Evolutionary conservation across 768 basidiomycete species (phyloP).

Genomic region (Chalciporus piperatus): DNA sequence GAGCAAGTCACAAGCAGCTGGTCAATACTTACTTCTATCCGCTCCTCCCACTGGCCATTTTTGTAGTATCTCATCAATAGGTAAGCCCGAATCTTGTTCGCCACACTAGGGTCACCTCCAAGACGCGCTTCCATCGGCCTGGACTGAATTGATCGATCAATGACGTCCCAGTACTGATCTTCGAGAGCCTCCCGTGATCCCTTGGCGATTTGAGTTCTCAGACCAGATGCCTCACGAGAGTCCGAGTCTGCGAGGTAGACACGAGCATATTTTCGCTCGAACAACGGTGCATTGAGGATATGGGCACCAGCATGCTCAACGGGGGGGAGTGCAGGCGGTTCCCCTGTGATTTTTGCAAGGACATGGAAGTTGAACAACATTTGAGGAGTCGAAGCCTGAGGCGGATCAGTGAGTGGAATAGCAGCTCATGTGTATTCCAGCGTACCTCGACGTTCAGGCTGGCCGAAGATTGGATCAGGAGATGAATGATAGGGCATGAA

Average conservation of each 20-base stretch:
- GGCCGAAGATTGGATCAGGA: constrained; percentile 64
- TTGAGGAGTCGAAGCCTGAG: constrained; percentile 51
- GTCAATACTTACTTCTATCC: constrained; percentile 69
- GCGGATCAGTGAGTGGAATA: constrained; percentile 2
- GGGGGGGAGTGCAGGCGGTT: constrained; percentile 73
- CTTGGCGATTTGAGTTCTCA: constrained; percentile 71
- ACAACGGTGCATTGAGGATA: constrained; percentile 73
- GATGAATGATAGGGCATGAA: constrained; percentile 74
- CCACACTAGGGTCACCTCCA: constrained; percentile 87
- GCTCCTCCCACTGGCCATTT: constrained; percentile 80
- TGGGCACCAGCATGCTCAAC: constrained; percentile 79
- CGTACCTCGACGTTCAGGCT: constrained; percentile 56
- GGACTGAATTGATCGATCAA: constrained; percentile 80
- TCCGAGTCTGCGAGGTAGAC: constrained; percentile 67
- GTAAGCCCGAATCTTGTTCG: constrained; percentile 89
- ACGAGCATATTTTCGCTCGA: constrained; percentile 80
- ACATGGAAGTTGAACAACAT: constrained; percentile 71
- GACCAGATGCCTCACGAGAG: constrained; percentile 59
- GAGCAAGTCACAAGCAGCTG: neutral
- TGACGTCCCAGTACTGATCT: constrained; percentile 81
- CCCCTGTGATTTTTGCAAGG: constrained; percentile 71
- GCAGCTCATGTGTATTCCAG: neutral
- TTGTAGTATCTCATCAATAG: constrained; percentile 76
- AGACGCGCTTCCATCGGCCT: constrained; percentile 81
- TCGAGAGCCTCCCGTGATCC: constrained; percentile 84